These are phyloP conservation scores for Fraxinus greggii DNA, from an alignment of 305 asterid genomes.

Conservation along the genomic window DNA sequence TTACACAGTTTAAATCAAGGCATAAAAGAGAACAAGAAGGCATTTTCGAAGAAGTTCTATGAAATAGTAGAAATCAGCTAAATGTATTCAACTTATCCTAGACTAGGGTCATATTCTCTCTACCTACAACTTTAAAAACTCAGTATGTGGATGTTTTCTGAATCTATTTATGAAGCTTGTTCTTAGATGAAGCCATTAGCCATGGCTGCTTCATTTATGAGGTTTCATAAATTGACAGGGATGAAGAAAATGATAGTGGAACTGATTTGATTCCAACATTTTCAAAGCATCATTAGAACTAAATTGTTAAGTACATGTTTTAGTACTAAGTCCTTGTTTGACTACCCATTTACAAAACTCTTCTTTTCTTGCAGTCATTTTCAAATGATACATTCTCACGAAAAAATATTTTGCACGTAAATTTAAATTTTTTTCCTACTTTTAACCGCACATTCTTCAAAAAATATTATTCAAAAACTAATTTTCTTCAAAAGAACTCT, in stretches of 20 bases:
- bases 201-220: neutral
- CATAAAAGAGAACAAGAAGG: neutral
- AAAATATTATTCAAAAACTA: too few species aligned
- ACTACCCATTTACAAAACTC: neutral
- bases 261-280: neutral
- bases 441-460: neutral
- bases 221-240: neutral
- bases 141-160: neutral
- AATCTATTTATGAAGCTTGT: neutral
- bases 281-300: neutral
- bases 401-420: neutral
- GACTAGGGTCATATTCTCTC: neutral
- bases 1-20: slow-evolving; percentile 45
- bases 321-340: neutral
- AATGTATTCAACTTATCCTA: neutral
- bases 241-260: slow-evolving; percentile 15
- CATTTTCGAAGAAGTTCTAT: slow-evolving; percentile 10
- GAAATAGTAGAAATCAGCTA: slow-evolving; percentile 8
- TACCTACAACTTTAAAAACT: neutral
- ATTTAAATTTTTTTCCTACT: neutral
- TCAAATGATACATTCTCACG: neutral
- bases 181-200: neutral
- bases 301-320: neutral
- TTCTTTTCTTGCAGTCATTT: neutral
- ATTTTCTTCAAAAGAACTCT: neutral